Conservation (phyloP, 345 rosid species). For the Arabis hirsuta region DNA sequence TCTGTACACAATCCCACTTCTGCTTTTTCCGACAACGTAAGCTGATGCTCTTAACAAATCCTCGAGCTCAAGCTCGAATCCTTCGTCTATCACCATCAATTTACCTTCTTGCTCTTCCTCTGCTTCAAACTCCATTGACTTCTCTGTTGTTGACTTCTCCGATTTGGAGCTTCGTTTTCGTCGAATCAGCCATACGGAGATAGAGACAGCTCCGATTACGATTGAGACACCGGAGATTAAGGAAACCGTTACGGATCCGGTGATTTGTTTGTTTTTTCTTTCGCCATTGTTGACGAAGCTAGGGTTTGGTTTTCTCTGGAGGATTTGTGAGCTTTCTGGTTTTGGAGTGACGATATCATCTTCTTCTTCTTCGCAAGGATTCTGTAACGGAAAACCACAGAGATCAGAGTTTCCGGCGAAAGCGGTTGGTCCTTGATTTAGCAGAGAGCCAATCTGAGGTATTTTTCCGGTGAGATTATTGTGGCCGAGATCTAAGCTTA, state of each 20-base stretch:
- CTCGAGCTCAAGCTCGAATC: conserved; percentile 79
- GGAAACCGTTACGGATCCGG: conserved; percentile 58
- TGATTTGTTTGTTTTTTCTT: conserved; percentile 35
- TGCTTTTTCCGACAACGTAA: conserved; percentile 84
- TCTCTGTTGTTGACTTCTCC: conserved; percentile 48
- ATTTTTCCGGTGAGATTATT: conserved; percentile 86
- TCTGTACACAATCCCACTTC: conserved; percentile 87
- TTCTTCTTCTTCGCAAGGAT: conserved; percentile 67
- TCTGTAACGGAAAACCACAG: conserved; percentile 85
- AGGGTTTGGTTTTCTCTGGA: conserved; percentile 43
- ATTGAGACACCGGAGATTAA: conserved; percentile 66
- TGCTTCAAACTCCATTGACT: conserved; percentile 29
- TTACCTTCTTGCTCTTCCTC: conserved; percentile 61
- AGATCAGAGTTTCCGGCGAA: conserved; percentile 78
- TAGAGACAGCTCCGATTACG: conserved; percentile 63
- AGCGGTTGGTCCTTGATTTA: conserved; percentile 98
- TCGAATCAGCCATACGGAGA: conserved; percentile 65
- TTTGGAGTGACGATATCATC: conserved; percentile 44
- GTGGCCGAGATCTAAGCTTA: conserved; percentile 82
- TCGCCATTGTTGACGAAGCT: conserved; percentile 20
- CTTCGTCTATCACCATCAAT: conserved; percentile 73
- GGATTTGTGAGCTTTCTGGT: conserved; percentile 58
- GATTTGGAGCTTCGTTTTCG: conserved; percentile 47
- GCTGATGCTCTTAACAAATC: conserved; percentile 95
- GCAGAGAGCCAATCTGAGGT: conserved; percentile 77